phyloP scores from a whole-genome alignment of 2,329 filamentous ascomycete genomes.

The Pestalotiopsis sp. region DNA sequence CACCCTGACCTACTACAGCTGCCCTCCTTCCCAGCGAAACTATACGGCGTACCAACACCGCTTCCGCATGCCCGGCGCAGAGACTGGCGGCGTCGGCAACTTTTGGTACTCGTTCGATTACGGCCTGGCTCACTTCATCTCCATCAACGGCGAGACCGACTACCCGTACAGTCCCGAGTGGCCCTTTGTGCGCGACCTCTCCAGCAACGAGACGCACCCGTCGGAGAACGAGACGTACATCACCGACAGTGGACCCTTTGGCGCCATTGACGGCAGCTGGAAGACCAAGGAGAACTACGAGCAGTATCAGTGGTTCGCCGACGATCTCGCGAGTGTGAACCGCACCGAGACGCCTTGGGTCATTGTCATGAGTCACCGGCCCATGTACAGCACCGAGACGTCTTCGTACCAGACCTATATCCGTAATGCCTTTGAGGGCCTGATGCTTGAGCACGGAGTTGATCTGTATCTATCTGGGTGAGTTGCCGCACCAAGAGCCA shows the following conservation, averaged over 20 bases:
- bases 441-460: constrained; percentile 58
- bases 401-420: constrained; percentile 25
- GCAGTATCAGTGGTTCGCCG: constrained; percentile 56
- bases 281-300: constrained; percentile 30
- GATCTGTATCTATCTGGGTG: constrained; percentile 47
- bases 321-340: constrained; percentile 58
- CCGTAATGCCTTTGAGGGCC: constrained; percentile 50
- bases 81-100: constrained; percentile 45
- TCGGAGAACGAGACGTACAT: constrained; percentile 5
- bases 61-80: constrained; percentile 45
- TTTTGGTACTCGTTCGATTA: constrained; percentile 65
- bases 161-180: constrained; percentile 51
- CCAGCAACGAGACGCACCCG: constrained; percentile 22
- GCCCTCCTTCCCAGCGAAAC: constrained; percentile 39
- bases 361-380: constrained; percentile 45
- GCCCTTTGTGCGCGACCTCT: constrained; percentile 37
- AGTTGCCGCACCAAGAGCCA: background rate
- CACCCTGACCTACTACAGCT: constrained; percentile 40
- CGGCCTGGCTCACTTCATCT: constrained; percentile 55
- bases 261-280: constrained; percentile 27
- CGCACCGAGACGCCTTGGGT: constrained; percentile 56
- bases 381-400: constrained; percentile 46
- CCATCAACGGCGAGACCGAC: constrained; percentile 61
- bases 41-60: constrained; percentile 46
- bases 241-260: constrained; percentile 50